Evolutionary conservation across 257 asterid genomes (phyloP).

Genomic region (Plantago elongata): DNA sequence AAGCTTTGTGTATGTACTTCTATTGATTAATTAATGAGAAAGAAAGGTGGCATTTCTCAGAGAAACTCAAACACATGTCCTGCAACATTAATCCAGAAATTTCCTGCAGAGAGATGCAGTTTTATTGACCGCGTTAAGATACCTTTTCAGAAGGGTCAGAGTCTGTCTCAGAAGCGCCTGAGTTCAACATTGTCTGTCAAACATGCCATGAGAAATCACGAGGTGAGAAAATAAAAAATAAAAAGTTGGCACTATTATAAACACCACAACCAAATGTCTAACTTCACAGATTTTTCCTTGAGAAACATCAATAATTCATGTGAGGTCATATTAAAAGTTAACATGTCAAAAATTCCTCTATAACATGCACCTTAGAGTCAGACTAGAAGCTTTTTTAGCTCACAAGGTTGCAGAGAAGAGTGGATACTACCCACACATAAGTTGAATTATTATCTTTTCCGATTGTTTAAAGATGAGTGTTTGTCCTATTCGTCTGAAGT

Average conservation of each 20-base stretch:
- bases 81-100: no score
- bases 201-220: no score
- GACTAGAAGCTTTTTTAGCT: background rate
- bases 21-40: no score
- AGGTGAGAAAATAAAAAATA: no score
- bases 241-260: background rate
- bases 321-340: background rate
- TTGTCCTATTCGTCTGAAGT: no score
- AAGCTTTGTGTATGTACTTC: background rate
- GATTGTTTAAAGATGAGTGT: no score
- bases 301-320: background rate
- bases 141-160: background rate
- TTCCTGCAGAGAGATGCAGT: no score
- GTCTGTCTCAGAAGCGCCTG: background rate
- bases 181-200: background rate
- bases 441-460: background rate
- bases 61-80: no score
- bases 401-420: no score
- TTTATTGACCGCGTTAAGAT: no score
- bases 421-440: background rate
- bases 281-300: background rate
- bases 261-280: background rate
- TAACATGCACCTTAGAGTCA: background rate
- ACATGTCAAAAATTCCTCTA: background rate
- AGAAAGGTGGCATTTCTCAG: no score